These are phyloP conservation scores for Orbilia quercus DNA, from an alignment of 2,329 filamentous ascomycete genomes.

Conservation along the genomic window DNA sequence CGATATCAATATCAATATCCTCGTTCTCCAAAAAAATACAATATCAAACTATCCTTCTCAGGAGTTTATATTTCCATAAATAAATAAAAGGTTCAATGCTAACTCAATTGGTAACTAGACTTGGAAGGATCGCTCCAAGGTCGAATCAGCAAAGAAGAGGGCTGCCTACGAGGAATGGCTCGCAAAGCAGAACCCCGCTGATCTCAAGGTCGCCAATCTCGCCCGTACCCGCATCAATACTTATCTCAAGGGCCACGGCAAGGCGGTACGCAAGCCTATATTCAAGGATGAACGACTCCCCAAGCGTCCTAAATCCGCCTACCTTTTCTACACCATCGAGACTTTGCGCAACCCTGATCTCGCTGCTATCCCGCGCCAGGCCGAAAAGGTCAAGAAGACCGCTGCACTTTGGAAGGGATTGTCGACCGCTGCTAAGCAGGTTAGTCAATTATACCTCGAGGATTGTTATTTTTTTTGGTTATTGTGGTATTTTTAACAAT, in stretches of 20 bases:
- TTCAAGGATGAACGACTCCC: constrained; percentile 33
- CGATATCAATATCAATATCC: too few species aligned
- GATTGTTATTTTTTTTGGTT: too few species aligned
- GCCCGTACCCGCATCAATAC: constrained; percentile 21
- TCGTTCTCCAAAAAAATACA: too few species aligned
- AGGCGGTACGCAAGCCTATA: constrained; percentile 2
- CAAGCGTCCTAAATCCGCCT: constrained; percentile 16
- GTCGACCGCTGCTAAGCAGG: constrained; percentile 36
- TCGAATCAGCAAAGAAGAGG: constrained; percentile 31
- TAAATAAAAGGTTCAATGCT: too few species aligned
- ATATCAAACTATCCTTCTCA: too few species aligned
- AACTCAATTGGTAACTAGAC: constrained; percentile 4
- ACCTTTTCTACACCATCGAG: constrained; percentile 30
- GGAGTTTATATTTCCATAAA: too few species aligned
- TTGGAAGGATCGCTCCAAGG: constrained; percentile 19
- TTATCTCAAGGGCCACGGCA: constrained; percentile 4
- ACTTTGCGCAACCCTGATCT: constrained; percentile 8
- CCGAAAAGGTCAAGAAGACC: constrained; percentile 6
- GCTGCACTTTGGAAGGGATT: constrained; percentile 11
- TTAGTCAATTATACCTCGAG: constrained; percentile 2
- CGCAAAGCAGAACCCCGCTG: constrained; percentile 31
- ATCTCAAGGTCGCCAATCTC: constrained; percentile 34
- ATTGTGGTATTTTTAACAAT: neutral
- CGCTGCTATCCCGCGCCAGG: neutral
- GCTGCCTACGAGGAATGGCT: constrained; percentile 39